Evolutionary conservation across 2,329 filamentous ascomycete species (phyloP).

Genomic region (Neoascochyta sp.): DNA sequence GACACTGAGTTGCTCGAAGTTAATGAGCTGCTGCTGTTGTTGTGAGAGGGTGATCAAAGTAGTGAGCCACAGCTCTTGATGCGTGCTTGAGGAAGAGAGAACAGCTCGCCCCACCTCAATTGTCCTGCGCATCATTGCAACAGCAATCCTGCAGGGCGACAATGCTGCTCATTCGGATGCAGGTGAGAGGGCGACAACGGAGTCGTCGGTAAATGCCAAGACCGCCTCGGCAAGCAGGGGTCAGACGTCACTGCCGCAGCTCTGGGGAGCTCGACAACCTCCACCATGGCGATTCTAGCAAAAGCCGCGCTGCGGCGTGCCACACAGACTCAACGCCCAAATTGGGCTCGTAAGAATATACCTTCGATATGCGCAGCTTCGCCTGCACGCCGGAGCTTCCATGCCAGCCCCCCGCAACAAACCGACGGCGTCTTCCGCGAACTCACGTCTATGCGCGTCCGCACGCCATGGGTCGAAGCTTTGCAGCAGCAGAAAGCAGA

Average conservation of each 20-base stretch:
- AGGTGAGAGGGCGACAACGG: constrained; percentile 2
- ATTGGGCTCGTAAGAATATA: constrained; percentile 1
- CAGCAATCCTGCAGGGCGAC: too few species aligned
- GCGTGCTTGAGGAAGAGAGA: constrained; percentile 17
- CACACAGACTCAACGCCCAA: constrained; percentile 4
- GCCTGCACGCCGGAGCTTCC: constrained; percentile 16
- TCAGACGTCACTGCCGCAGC: constrained; percentile 17
- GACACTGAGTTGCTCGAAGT: constrained; percentile 18
- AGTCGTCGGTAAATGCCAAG: constrained; percentile 15
- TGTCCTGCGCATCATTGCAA: constrained; percentile 24
- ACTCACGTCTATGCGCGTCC: constrained; percentile 46
- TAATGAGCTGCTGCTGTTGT: constrained; percentile 18
- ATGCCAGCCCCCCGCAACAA: constrained; percentile 18
- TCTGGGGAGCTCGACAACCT: constrained; percentile 6
- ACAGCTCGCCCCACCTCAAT: constrained; percentile 37
- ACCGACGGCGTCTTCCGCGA: constrained; percentile 61
- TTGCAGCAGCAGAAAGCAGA: constrained; percentile 51
- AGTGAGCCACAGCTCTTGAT: constrained; percentile 36
- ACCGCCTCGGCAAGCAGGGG: constrained; percentile 14
- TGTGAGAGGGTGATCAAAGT: constrained; percentile 36
- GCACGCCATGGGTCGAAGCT: constrained; percentile 67
- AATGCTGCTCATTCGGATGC: too few species aligned
- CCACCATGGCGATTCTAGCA: constrained; percentile 21
- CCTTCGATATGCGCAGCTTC: constrained; percentile 1
- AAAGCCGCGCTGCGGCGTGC: constrained; percentile 19